Base-by-base conservation (phyloP, 1,284 basidiomycete species). In the Marasmius tenuissimus region DNA sequence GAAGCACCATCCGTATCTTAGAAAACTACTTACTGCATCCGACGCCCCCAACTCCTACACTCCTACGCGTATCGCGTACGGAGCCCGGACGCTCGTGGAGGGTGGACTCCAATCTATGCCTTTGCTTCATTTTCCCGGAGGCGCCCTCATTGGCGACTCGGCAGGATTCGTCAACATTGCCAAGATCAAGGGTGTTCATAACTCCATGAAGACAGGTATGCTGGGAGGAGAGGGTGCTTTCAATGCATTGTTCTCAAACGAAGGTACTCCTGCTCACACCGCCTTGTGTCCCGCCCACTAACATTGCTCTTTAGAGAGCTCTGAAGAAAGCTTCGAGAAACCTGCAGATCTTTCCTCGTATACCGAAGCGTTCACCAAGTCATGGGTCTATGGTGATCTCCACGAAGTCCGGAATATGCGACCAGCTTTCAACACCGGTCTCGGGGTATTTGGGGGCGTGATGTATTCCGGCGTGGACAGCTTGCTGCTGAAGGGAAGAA, bases 151-250 rank as follows among this genome's bases (percentile, higher is more conserved):
- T 55, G 97, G 97, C 0, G 98, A 97, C 77, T 92, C 95, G 0
- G 97, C 97, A 0, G 97, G 95, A 22, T 97, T 99, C 76, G 85
- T 99, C 62, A 99, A 99, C 77, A 87, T 98, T 14, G 92, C 96
- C 45, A 99, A 98, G 80, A 99, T 99, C 78, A 99, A 99, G 76
- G 97, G 97, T n/a, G 97, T 96, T 0, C 97, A 99, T 75, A 98
- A 97, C 64, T 96, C 97, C n/a, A 98, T 99, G 97, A 97, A 98
- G 81, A 94, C 91, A 50, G 97, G 97, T 20, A 98, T 98, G 90
- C 81, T 98, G 20, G 97, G 96, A 39, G 97, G 94, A 2, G 97
- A 99, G 74, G 83, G 92, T 0, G 93, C 93, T 0, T 94, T 85
- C 68, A 83, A 89, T 8, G 86, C 86, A 1, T 76, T 96, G 51